Evolutionary conservation across 805 yeast species (phyloP).

Genomic region (Jamesozyma spencerorum): DNA sequence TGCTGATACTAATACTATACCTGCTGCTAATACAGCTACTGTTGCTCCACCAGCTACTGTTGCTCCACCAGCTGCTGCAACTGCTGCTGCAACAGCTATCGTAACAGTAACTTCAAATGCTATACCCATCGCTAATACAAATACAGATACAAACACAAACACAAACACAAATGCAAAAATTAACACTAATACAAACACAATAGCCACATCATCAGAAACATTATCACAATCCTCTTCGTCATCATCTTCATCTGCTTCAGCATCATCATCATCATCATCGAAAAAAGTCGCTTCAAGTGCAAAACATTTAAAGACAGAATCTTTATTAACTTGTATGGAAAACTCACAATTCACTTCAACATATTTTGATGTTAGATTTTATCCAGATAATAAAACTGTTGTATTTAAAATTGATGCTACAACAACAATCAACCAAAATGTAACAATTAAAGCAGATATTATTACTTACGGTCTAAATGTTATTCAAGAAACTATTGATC

Average conservation of each 20-base stretch:
- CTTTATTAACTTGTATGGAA: constrained; percentile 87
- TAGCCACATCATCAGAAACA: not conserved
- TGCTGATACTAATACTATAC: not conserved
- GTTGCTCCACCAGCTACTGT: not conserved
- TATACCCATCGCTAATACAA: not conserved
- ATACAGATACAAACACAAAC: not conserved
- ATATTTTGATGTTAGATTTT: constrained; percentile 64
- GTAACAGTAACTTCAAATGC: not conserved
- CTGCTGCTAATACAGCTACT: not conserved
- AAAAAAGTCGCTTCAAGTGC: not conserved
- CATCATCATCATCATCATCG: not conserved
- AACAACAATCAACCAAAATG: constrained; percentile 65
- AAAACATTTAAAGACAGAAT: constrained; percentile 40
- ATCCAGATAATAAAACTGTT: constrained; percentile 55
- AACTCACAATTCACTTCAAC: constrained; percentile 81
- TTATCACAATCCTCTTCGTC: not conserved
- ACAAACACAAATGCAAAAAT: not conserved
- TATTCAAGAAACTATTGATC: constrained; percentile 43
- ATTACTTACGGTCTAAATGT: constrained; percentile 75
- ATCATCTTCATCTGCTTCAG: not conserved
- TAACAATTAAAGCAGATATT: constrained; percentile 55
- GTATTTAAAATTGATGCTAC: constrained; percentile 64
- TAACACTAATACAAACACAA: not conserved
- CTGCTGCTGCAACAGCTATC: not conserved
- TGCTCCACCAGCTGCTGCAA: not conserved